A percentile compares a stretch with the other conserved stretches of the same genome.
phyloP scores from a whole-genome alignment of 495 filamentous ascomycete genomes.

The Oidiodendron maius region DNA sequence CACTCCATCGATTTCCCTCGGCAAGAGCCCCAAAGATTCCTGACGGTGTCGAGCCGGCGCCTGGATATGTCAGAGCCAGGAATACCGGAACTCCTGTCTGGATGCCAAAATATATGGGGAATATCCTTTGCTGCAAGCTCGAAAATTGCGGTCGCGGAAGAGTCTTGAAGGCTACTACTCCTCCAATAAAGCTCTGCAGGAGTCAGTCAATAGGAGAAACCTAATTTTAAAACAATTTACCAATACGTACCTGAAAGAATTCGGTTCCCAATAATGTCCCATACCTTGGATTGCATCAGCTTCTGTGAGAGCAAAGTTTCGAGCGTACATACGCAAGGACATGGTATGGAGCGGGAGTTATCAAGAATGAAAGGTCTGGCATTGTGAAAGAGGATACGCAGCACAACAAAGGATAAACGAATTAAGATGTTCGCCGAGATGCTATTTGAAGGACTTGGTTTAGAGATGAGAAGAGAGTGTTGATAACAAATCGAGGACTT shows the following conservation, averaged over 20 bases:
- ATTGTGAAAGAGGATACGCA: conserved; percentile 23
- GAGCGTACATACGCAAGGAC: conserved; percentile 56
- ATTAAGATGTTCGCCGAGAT: neutral
- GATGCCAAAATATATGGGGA: conserved; percentile 80
- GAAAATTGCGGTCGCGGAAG: conserved; percentile 78
- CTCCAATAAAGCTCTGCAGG: conserved; percentile 76
- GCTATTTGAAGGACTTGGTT: no score
- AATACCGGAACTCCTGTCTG: conserved; percentile 68
- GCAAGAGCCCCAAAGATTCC: conserved; percentile 52
- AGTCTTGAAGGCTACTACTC: conserved; percentile 64
- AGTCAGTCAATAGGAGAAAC: neutral
- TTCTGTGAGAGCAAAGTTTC: conserved; percentile 9
- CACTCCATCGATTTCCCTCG: conserved; percentile 47
- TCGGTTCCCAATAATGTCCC: conserved; percentile 73
- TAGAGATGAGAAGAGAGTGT: no score
- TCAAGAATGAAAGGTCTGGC: conserved; percentile 38
- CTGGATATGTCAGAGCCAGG: conserved; percentile 76
- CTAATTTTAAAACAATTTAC: conserved; percentile 9
- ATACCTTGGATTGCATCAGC: conserved; percentile 45
- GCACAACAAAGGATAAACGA: neutral
- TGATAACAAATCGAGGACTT: no score
- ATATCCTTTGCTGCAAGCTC: conserved; percentile 68
- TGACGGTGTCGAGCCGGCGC: conserved; percentile 26
- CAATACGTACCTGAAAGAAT: conserved; percentile 60
- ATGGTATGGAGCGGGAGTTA: conserved; percentile 68